phyloP scores from a whole-genome alignment of 306 rosid species.

The Mimosa pudica region DNA sequence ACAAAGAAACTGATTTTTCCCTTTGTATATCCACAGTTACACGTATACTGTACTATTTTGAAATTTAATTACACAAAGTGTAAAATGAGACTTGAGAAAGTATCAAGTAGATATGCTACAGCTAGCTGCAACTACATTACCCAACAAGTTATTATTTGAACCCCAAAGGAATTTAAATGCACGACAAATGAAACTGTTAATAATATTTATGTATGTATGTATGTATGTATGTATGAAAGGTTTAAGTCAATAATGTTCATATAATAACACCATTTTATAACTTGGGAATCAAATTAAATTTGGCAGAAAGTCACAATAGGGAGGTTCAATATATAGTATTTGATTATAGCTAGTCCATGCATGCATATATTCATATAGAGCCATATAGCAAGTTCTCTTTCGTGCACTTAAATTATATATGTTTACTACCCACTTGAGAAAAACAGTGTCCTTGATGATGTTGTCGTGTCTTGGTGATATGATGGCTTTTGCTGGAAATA shows the following conservation, averaged over 20 bases:
- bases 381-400: background rate
- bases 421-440: conserved; percentile 46
- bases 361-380: background rate
- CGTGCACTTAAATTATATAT: background rate
- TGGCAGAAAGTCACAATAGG: conserved; percentile 2
- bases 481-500: conserved; percentile 54
- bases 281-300: background rate
- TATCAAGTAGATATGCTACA: background rate
- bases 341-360: conserved; percentile 18
- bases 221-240: background rate
- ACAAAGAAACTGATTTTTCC: background rate
- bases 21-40: background rate
- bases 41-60: background rate
- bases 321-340: background rate
- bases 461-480: conserved; percentile 40
- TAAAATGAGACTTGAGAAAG: background rate
- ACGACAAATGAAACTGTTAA: background rate
- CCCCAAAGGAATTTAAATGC: background rate
- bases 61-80: background rate
- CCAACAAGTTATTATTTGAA: background rate
- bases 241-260: background rate
- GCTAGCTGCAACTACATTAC: background rate
- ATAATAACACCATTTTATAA: background rate
- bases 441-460: conserved; percentile 51
- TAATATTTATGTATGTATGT: background rate